A percentile compares a stretch with the other conserved stretches of the same genome.
These are phyloP conservation scores for Diplodia mutila DNA, from an alignment of 2,329 filamentous ascomycete genomes.

Conservation along the genomic window DNA sequence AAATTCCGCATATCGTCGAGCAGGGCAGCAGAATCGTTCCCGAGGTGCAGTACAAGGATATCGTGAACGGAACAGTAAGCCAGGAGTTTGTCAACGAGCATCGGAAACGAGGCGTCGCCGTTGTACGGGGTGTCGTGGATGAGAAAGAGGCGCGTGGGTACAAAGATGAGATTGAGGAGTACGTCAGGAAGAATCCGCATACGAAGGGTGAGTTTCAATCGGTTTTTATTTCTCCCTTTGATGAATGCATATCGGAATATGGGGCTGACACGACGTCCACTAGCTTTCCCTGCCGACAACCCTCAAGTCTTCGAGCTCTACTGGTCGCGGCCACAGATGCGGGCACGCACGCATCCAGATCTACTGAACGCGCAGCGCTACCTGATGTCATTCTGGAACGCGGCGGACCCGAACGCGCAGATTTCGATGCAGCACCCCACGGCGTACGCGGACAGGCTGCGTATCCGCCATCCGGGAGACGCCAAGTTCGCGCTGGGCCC, in stretches of 20 bases:
- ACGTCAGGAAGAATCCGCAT: conserved; percentile 52
- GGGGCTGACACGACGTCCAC: neutral
- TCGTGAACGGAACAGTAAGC: conserved; percentile 49
- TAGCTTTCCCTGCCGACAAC: conserved; percentile 53
- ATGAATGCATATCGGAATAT: neutral
- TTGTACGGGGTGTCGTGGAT: conserved; percentile 51
- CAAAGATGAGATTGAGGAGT: conserved; percentile 50
- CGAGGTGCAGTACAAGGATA: conserved; percentile 52
- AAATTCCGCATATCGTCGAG: conserved; percentile 50
- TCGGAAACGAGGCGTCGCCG: conserved; percentile 59
- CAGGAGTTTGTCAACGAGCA: conserved; percentile 61
- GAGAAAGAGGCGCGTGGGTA: conserved; percentile 49
- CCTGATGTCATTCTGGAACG: conserved; percentile 55
- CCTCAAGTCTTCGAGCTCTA: conserved; percentile 58
- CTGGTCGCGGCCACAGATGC: conserved; percentile 53
- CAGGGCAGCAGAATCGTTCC: conserved; percentile 50
- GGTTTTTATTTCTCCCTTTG: neutral
- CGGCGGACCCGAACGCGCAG: conserved; percentile 45
- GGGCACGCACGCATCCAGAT: conserved; percentile 52
- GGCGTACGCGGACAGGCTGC: conserved; percentile 54
- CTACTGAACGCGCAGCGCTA: conserved; percentile 52
- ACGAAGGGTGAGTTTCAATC: conserved; percentile 39
- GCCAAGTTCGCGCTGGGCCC: conserved; percentile 60
- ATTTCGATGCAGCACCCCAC: conserved; percentile 53
- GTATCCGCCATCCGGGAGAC: conserved; percentile 60